Conservation (phyloP, 2,329 filamentous ascomycete genomes). For the Didymella keratinophila region DNA sequence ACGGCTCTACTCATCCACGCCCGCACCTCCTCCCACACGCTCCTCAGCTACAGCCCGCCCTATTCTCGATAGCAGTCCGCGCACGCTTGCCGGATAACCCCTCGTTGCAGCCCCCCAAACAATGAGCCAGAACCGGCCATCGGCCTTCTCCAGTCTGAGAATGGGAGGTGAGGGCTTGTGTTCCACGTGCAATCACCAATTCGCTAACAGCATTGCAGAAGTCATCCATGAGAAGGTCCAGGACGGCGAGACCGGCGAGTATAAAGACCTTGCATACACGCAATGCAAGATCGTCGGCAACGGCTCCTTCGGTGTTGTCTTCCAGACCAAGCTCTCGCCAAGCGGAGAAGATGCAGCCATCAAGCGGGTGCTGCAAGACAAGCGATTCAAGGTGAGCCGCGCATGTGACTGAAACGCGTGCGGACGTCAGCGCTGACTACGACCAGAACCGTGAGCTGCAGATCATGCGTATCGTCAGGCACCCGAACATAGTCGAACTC, state of each 20-base stretch:
- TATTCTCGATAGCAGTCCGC: constrained; percentile 53
- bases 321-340: constrained; percentile 98
- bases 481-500: constrained; percentile 97
- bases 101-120: constrained; percentile 42
- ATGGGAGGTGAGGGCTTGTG: constrained; percentile 86
- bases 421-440: constrained; percentile 37
- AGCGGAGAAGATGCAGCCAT: constrained; percentile 98
- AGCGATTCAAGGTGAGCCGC: constrained; percentile 90
- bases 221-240: constrained; percentile 99
- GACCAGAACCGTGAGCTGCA: constrained; percentile 94
- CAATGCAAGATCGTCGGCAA: constrained; percentile 99
- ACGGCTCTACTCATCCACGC: constrained; percentile 60
- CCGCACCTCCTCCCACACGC: constrained; percentile 53
- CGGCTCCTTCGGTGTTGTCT: constrained; percentile 97
- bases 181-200: constrained; percentile 9
- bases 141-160: constrained; percentile 85
- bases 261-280: constrained; percentile 95
- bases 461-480: constrained; percentile 99
- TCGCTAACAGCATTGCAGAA: constrained; percentile 67
- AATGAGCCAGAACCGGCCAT: constrained; percentile 93
- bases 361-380: constrained; percentile 98
- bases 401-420: constrained; percentile 24
- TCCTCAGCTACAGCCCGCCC: constrained; percentile 55
- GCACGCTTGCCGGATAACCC: constrained; percentile 40
- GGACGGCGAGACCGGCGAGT: constrained; percentile 96